Base-by-base conservation (phyloP, 2,329 filamentous ascomycete species). In the Alternaria solani region DNA sequence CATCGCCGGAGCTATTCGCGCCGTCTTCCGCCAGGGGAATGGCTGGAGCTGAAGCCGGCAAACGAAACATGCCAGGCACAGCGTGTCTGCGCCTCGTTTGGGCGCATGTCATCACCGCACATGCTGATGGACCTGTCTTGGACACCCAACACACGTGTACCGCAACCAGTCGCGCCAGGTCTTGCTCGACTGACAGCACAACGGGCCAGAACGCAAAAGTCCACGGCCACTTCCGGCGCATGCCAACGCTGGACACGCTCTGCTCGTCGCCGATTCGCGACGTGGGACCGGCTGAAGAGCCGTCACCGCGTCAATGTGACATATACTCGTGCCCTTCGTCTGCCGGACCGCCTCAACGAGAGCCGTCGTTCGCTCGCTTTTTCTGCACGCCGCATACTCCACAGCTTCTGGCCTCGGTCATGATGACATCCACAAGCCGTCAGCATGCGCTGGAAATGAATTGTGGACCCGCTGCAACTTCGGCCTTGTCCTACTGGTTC, bases 391-490 rank as follows among this genome's bases (percentile, higher is more conserved):
- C 55, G 65, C 62, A 62, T 60, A 61, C 44, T 61, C 63, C 64
- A 65, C 64, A 57, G 61, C 64, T 57, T 68, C 65, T 67, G 66
- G 64, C 62, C 66, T 69, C 36, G 46, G 49, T 48, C 47, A 63
- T 63, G 54, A 65, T 68, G 63, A 59, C 68, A 68, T 67, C 59
- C 59, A 58, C 55, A 56, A 61, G 41, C 62, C 63, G 64, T 69
- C 65, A 62, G 61, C 63, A 71, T 72, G 73, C 70, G 58, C 64
- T 51, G 23, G 69, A 75, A 63, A 75, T 77, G 73, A 77, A 72
- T 69, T 72, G 62, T 73, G 75, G 74, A 63, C 41, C 74, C 51
- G 30, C 54, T 64, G 66, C 61, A 61, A 47, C 25, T 55, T 57
- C 38, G 32, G 54, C 59, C 36, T 61, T 63, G 51, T 65, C 58